These are phyloP conservation scores for Heterobasidion irregulare DNA, from an alignment of 1,284 basidiomycete species.

Conservation along the genomic window DNA sequence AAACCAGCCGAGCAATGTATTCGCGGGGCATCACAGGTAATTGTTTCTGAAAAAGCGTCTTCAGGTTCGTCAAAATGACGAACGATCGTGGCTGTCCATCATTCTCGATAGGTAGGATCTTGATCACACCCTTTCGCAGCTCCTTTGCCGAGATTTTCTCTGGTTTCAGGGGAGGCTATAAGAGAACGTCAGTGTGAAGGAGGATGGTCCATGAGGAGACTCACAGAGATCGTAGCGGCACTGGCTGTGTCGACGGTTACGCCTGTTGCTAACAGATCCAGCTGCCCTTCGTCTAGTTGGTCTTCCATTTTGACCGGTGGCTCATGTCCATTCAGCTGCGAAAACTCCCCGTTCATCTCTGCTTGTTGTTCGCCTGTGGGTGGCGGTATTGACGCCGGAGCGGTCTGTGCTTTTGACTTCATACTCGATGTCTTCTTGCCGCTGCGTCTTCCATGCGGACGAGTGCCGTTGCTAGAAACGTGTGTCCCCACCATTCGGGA, in stretches of 20 bases:
- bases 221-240: slow-evolving; percentile 38
- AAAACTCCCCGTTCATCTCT: slow-evolving; percentile 33
- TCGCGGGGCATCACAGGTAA: too few relatives aligned
- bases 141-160: too few relatives aligned
- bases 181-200: neutral
- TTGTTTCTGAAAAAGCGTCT: too few relatives aligned
- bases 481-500: slow-evolving; percentile 26
- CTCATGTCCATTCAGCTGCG: slow-evolving; percentile 34
- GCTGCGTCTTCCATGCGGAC: slow-evolving; percentile 27
- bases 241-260: slow-evolving; percentile 66
- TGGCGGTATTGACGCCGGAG: slow-evolving; percentile 28
- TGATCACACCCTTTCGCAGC: too few relatives aligned
- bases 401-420: slow-evolving; percentile 51
- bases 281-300: slow-evolving; percentile 65
- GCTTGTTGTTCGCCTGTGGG: slow-evolving; percentile 31
- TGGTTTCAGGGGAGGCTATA: too few relatives aligned
- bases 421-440: slow-evolving; percentile 52
- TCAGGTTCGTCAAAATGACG: too few relatives aligned
- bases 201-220: slow-evolving; percentile 13
- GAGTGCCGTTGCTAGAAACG: slow-evolving; percentile 6
- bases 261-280: slow-evolving; percentile 70
- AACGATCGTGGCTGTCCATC: too few relatives aligned
- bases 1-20: too few relatives aligned
- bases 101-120: too few relatives aligned
- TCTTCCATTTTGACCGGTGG: slow-evolving; percentile 66